Evolutionary conservation across 139 green algal genomes (phyloP).

Genomic region (Mesotaenium endlicherianum): DNA sequence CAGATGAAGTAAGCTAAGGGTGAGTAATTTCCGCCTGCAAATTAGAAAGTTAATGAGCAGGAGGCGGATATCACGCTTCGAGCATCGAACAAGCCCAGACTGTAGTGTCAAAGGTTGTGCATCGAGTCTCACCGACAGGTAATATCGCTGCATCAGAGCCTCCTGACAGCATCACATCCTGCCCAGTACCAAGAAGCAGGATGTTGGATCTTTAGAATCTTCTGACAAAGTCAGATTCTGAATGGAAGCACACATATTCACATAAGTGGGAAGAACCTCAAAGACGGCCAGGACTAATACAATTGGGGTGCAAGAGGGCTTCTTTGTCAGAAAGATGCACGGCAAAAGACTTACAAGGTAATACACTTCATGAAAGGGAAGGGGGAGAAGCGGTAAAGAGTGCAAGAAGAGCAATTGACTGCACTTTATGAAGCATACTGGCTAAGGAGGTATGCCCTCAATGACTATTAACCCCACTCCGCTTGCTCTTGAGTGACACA

Average conservation of each 20-base stretch:
- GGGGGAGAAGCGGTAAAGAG: no score
- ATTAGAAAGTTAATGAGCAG: no score
- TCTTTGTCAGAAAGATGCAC: not conserved
- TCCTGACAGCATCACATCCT: constrained; percentile 82
- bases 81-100: no score
- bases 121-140: constrained; percentile 73
- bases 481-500: no score
- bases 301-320: not conserved
- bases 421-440: no score
- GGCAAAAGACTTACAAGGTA: not conserved
- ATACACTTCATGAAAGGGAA: no score
- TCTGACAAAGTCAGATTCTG: not conserved
- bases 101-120: no score
- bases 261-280: not conserved
- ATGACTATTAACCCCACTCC: no score
- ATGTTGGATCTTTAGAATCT: not conserved
- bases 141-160: constrained; percentile 94
- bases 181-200: not conserved
- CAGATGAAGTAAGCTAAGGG: no score
- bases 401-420: no score
- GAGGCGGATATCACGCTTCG: no score
- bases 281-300: not conserved
- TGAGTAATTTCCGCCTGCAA: not conserved
- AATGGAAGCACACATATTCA: not conserved
- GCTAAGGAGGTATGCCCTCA: no score